Conservation (phyloP, 208 protist genomes). For the Acanthamoeba divionensis region DNA sequence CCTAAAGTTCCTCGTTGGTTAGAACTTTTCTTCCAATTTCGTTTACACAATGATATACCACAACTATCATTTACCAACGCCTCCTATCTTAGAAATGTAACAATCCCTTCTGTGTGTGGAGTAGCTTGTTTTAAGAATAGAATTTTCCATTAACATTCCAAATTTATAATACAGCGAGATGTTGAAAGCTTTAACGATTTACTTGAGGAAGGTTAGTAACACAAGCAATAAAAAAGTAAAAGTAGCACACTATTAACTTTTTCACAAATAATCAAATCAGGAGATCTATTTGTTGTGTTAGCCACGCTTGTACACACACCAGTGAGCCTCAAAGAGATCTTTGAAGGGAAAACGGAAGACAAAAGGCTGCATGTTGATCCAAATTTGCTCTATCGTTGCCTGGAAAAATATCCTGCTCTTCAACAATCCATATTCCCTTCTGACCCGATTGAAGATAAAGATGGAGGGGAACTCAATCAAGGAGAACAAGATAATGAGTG, state of each 20-base stretch:
- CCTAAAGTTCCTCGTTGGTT: constrained; percentile 4
- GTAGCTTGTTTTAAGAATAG: neutral
- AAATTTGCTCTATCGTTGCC: neutral
- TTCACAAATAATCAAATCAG: no score
- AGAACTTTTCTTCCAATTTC: neutral
- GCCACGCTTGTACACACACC: neutral
- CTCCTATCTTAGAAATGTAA: neutral
- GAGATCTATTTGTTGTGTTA: neutral
- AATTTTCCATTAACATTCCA: neutral
- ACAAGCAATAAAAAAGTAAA: no score
- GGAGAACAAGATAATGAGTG: no score
- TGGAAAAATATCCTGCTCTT: neutral
- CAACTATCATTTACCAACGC: neutral
- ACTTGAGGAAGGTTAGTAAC: neutral
- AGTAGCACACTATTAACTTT: no score
- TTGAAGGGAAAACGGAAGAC: neutral
- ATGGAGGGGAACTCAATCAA: neutral
- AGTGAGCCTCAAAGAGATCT: neutral
- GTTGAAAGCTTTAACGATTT: neutral
- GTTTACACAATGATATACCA: neutral
- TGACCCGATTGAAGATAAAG: neutral
- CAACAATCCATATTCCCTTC: neutral
- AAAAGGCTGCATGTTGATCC: neutral
- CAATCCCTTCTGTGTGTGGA: neutral
- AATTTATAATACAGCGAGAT: neutral